Percentiles rank a stretch among this genome's conserved stretches.
These are phyloP conservation scores for Penicillium expansum DNA, from an alignment of 2,329 filamentous ascomycete genomes.

Conservation along the genomic window DNA sequence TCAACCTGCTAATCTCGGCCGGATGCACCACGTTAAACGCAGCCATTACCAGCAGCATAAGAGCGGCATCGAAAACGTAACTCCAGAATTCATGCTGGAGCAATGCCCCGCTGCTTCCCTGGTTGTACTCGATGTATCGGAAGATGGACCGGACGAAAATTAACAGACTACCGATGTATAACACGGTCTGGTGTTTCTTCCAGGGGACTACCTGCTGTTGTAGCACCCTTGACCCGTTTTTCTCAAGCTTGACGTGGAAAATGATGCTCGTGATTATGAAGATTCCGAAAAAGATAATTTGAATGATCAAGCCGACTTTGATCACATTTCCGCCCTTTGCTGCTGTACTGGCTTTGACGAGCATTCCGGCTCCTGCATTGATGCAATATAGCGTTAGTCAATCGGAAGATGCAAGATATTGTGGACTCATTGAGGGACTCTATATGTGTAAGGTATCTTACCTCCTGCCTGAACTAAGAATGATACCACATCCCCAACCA, in stretches of 20 bases:
- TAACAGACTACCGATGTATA: background rate
- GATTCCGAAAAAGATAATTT: background rate
- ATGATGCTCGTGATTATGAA: background rate
- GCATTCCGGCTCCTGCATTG: background rate
- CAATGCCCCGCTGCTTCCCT: background rate
- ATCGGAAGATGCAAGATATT: no score
- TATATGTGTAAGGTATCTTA: slow-evolving; percentile 12
- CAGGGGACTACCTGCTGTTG: background rate
- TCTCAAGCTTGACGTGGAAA: background rate
- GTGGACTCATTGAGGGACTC: background rate
- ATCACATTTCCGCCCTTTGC: background rate
- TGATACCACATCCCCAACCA: slow-evolving; percentile 29
- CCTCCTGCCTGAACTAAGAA: slow-evolving; percentile 31
- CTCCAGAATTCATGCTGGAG: background rate
- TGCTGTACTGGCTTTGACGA: background rate
- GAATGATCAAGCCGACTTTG: background rate
- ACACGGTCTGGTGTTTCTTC: background rate
- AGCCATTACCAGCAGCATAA: background rate
- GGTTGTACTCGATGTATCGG: slow-evolving; percentile 1
- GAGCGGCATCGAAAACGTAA: background rate
- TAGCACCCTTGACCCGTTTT: background rate
- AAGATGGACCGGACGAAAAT: background rate
- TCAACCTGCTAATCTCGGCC: background rate
- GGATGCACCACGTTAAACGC: background rate
- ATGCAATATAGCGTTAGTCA: background rate